phyloP scores from a whole-genome alignment of 1,139 yeast genomes.

The Hansenula lynferdii region DNA sequence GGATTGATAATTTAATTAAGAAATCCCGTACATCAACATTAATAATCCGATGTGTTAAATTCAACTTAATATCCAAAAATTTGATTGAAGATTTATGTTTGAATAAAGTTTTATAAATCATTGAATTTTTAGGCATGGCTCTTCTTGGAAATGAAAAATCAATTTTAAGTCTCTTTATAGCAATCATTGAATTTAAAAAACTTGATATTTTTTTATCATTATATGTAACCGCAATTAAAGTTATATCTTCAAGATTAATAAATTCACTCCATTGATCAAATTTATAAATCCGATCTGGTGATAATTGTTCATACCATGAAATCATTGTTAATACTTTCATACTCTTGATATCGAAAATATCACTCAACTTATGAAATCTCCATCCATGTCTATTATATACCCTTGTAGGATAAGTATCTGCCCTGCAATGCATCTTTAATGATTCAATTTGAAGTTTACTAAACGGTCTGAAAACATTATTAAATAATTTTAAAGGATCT shows the following conservation, averaged over 20 bases:
- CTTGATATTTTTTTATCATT: conserved; percentile 25
- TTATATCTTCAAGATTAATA: conserved; percentile 29
- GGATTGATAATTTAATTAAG: conserved; percentile 23
- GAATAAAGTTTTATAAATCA: conserved; percentile 28
- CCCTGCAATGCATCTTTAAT: conserved; percentile 34
- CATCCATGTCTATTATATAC: conserved; percentile 18
- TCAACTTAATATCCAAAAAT: conserved; percentile 32
- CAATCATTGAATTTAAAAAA: conserved; percentile 26
- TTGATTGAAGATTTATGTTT: conserved; percentile 28
- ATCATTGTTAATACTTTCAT: conserved; percentile 32
- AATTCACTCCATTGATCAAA: conserved; percentile 31
- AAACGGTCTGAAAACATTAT: conserved; percentile 16
- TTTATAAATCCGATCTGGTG: conserved; percentile 27
- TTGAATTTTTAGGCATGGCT: conserved; percentile 27
- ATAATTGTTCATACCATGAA: conserved; percentile 34
- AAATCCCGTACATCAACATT: conserved; percentile 29
- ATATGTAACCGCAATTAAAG: conserved; percentile 32
- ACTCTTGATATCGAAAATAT: conserved; percentile 29
- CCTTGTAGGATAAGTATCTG: conserved; percentile 29
- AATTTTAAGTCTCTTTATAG: conserved; percentile 30
- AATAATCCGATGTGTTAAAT: conserved; percentile 16
- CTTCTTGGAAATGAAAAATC: conserved; percentile 32
- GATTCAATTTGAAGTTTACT: conserved; percentile 29
- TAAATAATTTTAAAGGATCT: conserved; percentile 31
- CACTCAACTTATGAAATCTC: conserved; percentile 24